Percentiles rank a stretch among this genome's conserved stretches.
Conservation (phyloP, 257 asterid species). For the Parsonsia alboflavescens region DNA sequence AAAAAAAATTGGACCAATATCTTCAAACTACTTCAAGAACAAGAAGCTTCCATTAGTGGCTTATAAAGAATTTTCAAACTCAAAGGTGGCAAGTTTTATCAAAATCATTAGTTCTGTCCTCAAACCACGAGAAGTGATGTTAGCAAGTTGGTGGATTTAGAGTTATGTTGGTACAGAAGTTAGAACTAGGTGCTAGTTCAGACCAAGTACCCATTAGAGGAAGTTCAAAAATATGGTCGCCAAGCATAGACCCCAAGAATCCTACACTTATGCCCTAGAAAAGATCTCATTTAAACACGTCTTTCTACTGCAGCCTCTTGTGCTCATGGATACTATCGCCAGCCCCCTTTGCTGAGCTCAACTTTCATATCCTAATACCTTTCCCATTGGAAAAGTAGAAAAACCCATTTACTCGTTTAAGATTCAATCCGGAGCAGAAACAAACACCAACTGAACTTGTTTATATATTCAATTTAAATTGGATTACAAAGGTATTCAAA, state of each 20-base stretch:
- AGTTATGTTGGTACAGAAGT: background rate
- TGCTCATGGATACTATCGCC: too few species aligned
- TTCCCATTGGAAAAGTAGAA: background rate
- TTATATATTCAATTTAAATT: background rate
- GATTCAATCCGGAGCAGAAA: background rate
- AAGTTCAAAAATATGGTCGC: background rate
- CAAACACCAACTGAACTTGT: background rate
- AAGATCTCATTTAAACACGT: background rate
- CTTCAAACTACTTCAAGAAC: background rate
- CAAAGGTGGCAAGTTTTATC: background rate
- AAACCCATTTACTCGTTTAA: background rate
- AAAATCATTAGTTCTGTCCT: background rate
- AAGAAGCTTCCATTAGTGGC: background rate
- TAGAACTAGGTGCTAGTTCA: background rate
- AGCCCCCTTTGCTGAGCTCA: background rate
- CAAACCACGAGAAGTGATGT: background rate
- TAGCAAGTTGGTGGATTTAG: background rate
- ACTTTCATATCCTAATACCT: background rate
- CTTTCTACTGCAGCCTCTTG: background rate
- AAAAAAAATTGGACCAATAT: background rate
- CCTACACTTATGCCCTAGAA: background rate
- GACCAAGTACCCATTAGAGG: background rate
- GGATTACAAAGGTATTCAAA: background rate
- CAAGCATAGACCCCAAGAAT: background rate
- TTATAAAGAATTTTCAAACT: background rate